These are phyloP conservation scores for Neurospora sp. DNA, from an alignment of 495 filamentous ascomycete species.

Conservation along the genomic window DNA sequence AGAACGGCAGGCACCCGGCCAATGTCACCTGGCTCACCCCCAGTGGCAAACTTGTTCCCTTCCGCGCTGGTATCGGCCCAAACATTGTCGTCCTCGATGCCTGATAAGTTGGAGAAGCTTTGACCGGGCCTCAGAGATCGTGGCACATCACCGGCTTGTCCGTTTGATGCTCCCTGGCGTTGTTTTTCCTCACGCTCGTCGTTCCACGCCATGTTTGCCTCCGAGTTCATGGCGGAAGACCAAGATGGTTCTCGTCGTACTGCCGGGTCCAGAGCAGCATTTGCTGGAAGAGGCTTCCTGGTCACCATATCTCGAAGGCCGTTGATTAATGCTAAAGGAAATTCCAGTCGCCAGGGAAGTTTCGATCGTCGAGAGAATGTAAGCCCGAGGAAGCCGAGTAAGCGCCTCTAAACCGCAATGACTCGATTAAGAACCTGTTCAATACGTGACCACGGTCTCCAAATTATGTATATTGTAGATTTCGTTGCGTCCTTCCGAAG, in stretches of 20 bases:
- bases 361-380: neutral
- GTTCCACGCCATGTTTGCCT: slow-evolving; percentile 27
- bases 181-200: slow-evolving; percentile 7
- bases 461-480: neutral
- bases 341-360: neutral
- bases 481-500: neutral
- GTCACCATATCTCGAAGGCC: slow-evolving; percentile 18
- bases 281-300: slow-evolving; percentile 32
- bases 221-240: slow-evolving; percentile 25
- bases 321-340: neutral
- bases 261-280: slow-evolving; percentile 18
- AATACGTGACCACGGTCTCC: neutral
- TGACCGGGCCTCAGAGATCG: slow-evolving; percentile 19
- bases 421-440: neutral
- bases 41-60: neutral
- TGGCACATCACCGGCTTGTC: slow-evolving; percentile 9
- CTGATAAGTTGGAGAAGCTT: slow-evolving; percentile 8
- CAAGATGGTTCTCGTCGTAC: slow-evolving; percentile 20
- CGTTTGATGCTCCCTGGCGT: neutral
- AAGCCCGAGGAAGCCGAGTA: neutral
- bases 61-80: slow-evolving; percentile 11
- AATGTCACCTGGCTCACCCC: slow-evolving; percentile 2
- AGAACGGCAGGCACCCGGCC: slow-evolving; percentile 11
- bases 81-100: slow-evolving; percentile 12
- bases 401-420: neutral